Conservation (phyloP, 768 basidiomycete species). For the Auricularia sp. region DNA sequence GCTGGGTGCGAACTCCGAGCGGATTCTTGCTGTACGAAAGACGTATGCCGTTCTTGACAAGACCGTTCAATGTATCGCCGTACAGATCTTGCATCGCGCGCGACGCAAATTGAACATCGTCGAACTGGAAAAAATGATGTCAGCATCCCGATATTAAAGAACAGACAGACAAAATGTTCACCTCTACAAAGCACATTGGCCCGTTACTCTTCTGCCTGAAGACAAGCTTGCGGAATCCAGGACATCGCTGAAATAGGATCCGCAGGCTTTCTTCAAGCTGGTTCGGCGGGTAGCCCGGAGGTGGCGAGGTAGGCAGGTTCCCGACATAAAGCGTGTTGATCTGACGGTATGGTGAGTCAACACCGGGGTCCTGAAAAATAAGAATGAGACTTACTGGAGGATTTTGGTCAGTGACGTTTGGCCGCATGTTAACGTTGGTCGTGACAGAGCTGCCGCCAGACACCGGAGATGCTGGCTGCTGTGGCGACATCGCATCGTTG, state of each 20-base stretch:
- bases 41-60: slow-evolving; percentile 93
- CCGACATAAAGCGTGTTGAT: slow-evolving; percentile 99
- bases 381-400: slow-evolving; percentile 57
- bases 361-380: neutral
- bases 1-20: slow-evolving; percentile 71
- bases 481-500: slow-evolving; percentile 15
- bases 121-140: slow-evolving; percentile 48
- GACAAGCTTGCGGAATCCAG: slow-evolving; percentile 84
- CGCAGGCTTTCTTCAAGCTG: slow-evolving; percentile 82
- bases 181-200: slow-evolving; percentile 99
- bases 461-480: slow-evolving; percentile 67
- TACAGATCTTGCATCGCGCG: slow-evolving; percentile 84
- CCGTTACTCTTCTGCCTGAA: slow-evolving; percentile 96
- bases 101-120: slow-evolving; percentile 76
- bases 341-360: slow-evolving; percentile 21
- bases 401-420: slow-evolving; percentile 67
- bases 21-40: slow-evolving; percentile 98
- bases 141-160: neutral
- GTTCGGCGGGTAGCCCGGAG: slow-evolving; percentile 61
- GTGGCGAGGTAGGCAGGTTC: slow-evolving; percentile 77
- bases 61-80: slow-evolving; percentile 79
- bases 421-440: slow-evolving; percentile 6
- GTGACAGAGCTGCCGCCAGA: slow-evolving; percentile 43
- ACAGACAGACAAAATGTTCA: slow-evolving; percentile 21
- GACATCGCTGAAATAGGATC: slow-evolving; percentile 65